Evolutionary conservation across 139 green algal genomes (phyloP).

Genomic region (Chlamydomonas eustigma): DNA sequence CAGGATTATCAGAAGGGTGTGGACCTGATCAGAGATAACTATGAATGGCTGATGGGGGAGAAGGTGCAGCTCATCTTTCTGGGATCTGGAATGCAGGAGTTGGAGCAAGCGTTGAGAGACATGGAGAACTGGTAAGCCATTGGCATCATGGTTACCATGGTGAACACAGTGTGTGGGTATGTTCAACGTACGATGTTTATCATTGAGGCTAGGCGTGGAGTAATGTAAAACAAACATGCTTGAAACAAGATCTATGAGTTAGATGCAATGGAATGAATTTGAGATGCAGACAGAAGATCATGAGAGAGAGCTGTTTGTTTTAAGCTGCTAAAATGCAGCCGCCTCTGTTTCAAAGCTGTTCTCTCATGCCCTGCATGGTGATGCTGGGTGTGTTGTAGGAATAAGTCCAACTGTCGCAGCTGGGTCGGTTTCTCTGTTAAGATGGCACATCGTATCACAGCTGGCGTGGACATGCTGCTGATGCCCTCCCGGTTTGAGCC

Average conservation of each 20-base stretch:
- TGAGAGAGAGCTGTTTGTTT: too few relatives aligned
- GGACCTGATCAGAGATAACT: constrained; percentile 90
- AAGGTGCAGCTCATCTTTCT: constrained; percentile 92
- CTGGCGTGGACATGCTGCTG: constrained; percentile 69
- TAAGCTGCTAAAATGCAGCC: too few relatives aligned
- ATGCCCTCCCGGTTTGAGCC: constrained; percentile 91
- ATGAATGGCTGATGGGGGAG: constrained; percentile 81
- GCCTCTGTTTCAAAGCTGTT: not conserved
- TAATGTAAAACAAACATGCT: too few relatives aligned
- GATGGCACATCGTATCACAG: constrained; percentile 91
- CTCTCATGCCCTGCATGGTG: too few relatives aligned
- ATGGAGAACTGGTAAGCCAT: constrained; percentile 59
- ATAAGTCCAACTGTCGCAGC: constrained; percentile 55
- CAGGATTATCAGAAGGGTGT: constrained; percentile 96
- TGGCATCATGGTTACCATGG: too few relatives aligned
- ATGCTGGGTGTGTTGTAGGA: too few relatives aligned
- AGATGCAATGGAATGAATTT: too few relatives aligned
- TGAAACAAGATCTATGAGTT: too few relatives aligned
- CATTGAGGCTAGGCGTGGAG: too few relatives aligned
- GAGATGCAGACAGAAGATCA: too few relatives aligned
- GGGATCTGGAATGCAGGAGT: constrained; percentile 80
- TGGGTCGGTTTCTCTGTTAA: constrained; percentile 91
- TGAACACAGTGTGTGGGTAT: too few relatives aligned
- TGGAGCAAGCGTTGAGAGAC: constrained; percentile 75
- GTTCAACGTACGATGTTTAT: too few relatives aligned